Percentiles rank a stretch among this genome's conserved stretches.
Evolutionary conservation across 2,329 filamentous ascomycete genomes (phyloP).

Genomic region (Calonectria pteridis): DNA sequence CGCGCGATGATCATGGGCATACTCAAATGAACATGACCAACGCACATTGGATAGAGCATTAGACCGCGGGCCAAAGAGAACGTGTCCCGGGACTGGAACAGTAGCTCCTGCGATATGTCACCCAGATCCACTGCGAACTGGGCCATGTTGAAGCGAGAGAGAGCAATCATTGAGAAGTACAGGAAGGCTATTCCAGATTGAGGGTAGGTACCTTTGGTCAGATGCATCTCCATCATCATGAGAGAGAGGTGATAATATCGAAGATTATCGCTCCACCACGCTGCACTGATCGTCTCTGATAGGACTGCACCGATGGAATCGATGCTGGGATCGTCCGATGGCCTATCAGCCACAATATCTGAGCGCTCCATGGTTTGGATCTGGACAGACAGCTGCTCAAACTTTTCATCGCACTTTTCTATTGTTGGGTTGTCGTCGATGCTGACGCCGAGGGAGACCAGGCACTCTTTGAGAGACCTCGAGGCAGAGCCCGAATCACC

Average conservation of each 20-base stretch:
- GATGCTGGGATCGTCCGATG: slow-evolving; percentile 64
- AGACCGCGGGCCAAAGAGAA: slow-evolving; percentile 77
- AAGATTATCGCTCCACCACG: slow-evolving; percentile 79
- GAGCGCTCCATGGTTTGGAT: slow-evolving; percentile 69
- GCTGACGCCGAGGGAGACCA: slow-evolving; percentile 76
- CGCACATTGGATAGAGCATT: slow-evolving; percentile 76
- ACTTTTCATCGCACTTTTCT: slow-evolving; percentile 82
- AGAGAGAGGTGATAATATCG: slow-evolving; percentile 80
- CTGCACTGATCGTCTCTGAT: slow-evolving; percentile 76
- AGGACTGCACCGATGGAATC: slow-evolving; percentile 77
- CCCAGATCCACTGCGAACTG: slow-evolving; percentile 76
- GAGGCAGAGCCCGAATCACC: slow-evolving; percentile 80
- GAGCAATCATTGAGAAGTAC: slow-evolving; percentile 74
- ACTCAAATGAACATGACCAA: slow-evolving; percentile 78
- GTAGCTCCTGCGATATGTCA: slow-evolving; percentile 71
- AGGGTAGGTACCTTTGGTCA: slow-evolving; percentile 73
- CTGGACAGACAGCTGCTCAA: slow-evolving; percentile 71
- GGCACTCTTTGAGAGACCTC: slow-evolving; percentile 75
- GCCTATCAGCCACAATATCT: slow-evolving; percentile 58
- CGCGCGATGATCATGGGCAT: slow-evolving; percentile 68
- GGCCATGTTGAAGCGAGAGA: slow-evolving; percentile 78
- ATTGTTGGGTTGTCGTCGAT: slow-evolving; percentile 76
- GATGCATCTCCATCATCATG: slow-evolving; percentile 74
- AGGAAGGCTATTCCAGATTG: slow-evolving; percentile 78
- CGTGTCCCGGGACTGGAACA: slow-evolving; percentile 72